Base-by-base conservation (phyloP, 2,329 filamentous ascomycete genomes). In the Xylariaceae sp. region DNA sequence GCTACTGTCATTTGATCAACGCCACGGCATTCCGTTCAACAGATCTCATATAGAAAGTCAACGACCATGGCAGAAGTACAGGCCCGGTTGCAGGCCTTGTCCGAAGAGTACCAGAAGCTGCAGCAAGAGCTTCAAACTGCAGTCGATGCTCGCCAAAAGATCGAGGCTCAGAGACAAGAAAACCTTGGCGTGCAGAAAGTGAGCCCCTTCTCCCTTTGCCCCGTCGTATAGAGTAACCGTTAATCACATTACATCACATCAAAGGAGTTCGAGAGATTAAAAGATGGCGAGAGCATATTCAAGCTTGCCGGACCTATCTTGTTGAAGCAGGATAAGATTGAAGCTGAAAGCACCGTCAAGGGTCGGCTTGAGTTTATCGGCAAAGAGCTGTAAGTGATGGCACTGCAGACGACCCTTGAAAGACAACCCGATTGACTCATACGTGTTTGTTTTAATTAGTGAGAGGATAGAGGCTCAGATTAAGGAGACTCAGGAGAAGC, bases 121-220 rank as follows among this genome's bases (percentile, higher is more conserved):
- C 92, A 97, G 76, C 86, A 88, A 75, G 94, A 97, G 67, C 82
- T 97, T 57, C 89, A 92, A 73, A 83, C 80, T 49, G 79, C 85
- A 15, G 85, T 97, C 30, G 81, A 86, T 50, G 89, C 91, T 8
- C 85, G 92, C 64, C 92, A 99, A 77, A 95, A 89, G 76, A 85
- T 99, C 5, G 92, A 97, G 73, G 89, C 92, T 5, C 94, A 99
- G 75, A 89, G 89, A 73, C 90, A 96, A 71, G 94, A 99, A 74
- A 99, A 97, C 72, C 77, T 87, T 53, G 87, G 88, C 13, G 94
- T 99, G 8, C 86, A 95, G 73, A 88, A 90, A 77, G 90, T 90
- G 67, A 50, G 74, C 57, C n/a, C 42, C 6, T 13, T 3, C 18
- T 30, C 8, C 34, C 44, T 42, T 18, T 15, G 13, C 7, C 11